A percentile compares a stretch with the other conserved stretches of the same genome.
phyloP scores from a whole-genome alignment of 768 basidiomycete genomes.

The Trametes cinnabarina region DNA sequence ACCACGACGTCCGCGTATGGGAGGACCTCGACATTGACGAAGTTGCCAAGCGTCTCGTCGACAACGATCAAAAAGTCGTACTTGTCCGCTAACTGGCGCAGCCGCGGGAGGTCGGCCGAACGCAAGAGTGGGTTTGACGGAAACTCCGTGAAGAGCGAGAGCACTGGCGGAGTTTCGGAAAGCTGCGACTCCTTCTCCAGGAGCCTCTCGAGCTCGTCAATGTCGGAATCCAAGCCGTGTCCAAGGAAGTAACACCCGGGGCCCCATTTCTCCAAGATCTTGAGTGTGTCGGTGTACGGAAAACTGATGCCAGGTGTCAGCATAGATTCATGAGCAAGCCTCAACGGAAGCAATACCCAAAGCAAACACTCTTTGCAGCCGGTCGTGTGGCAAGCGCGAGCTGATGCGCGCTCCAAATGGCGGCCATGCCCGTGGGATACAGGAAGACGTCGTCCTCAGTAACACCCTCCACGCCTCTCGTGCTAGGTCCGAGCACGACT shows the following conservation, averaged over 20 bases:
- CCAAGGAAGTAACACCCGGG: constrained; percentile 91
- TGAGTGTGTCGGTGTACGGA: constrained; percentile 93
- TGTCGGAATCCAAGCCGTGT: constrained; percentile 69
- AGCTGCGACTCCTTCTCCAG: constrained; percentile 47
- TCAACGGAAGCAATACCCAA: constrained; percentile 62
- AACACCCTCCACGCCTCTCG: constrained; percentile 64
- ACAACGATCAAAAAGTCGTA: constrained; percentile 86
- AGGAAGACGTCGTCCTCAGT: constrained; percentile 88
- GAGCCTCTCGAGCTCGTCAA: constrained; percentile 67
- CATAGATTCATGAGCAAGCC: neutral
- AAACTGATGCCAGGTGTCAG: constrained; percentile 51
- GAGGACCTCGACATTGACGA: constrained; percentile 88
- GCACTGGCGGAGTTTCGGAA: constrained; percentile 54
- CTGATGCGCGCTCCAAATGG: constrained; percentile 90
- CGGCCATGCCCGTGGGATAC: constrained; percentile 86
- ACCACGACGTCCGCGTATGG: constrained; percentile 87
- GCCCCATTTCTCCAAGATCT: constrained; percentile 94
- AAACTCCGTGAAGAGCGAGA: constrained; percentile 89
- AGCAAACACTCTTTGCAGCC: constrained; percentile 83
- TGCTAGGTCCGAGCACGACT: constrained; percentile 56
- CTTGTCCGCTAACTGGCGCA: constrained; percentile 80
- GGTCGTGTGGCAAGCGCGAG: constrained; percentile 54
- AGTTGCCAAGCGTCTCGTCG: constrained; percentile 94
- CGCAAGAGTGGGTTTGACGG: constrained; percentile 93
- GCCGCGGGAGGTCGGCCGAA: constrained; percentile 71